Conservation (phyloP, 1,139 yeast genomes). For the Scheffersomyces insectosa region DNA sequence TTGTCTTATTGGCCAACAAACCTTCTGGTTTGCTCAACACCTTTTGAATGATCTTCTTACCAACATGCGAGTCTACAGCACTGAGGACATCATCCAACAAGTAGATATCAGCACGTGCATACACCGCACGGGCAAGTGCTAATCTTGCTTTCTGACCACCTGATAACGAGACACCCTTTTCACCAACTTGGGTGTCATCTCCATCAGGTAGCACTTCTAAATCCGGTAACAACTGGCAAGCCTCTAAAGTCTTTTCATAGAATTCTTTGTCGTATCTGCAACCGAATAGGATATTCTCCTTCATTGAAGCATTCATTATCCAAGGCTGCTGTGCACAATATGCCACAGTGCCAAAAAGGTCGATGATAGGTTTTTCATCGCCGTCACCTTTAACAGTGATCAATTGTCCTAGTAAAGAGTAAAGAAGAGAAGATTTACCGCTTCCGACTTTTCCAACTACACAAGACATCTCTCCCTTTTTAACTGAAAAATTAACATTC, state of each 20-base stretch:
- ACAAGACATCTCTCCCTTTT: constrained; percentile 20
- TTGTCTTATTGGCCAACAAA: constrained; percentile 32
- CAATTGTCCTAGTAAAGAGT: constrained; percentile 29
- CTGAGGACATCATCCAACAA: constrained; percentile 87
- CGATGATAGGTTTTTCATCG: constrained; percentile 6
- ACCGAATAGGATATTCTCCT: constrained; percentile 88
- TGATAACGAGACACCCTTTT: constrained; percentile 93
- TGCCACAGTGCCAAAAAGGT: constrained; percentile 28
- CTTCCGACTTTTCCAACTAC: constrained; percentile 27
- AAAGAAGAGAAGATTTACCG: constrained; percentile 30
- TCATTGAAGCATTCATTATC: constrained; percentile 94
- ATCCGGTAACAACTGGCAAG: constrained; percentile 80
- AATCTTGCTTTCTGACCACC: constrained; percentile 98
- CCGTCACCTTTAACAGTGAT: constrained; percentile 6
- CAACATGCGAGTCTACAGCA: constrained; percentile 95
- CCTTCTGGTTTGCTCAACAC: constrained; percentile 30
- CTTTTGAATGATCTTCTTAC: constrained; percentile 44
- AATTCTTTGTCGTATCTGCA: constrained; percentile 77
- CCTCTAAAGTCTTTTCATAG: constrained; percentile 74
- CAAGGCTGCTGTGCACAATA: constrained; percentile 58
- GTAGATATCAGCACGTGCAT: constrained; percentile 90
- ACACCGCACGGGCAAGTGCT: constrained; percentile 91
- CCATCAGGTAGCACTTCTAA: constrained; percentile 81
- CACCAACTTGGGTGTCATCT: constrained; percentile 90
- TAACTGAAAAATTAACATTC: constrained; percentile 21